Evolutionary conservation across 2,329 filamentous ascomycete genomes (phyloP), one percentile per base, ranked within the genome.

Genomic region (Dryadomyces quercivorus): DNA sequence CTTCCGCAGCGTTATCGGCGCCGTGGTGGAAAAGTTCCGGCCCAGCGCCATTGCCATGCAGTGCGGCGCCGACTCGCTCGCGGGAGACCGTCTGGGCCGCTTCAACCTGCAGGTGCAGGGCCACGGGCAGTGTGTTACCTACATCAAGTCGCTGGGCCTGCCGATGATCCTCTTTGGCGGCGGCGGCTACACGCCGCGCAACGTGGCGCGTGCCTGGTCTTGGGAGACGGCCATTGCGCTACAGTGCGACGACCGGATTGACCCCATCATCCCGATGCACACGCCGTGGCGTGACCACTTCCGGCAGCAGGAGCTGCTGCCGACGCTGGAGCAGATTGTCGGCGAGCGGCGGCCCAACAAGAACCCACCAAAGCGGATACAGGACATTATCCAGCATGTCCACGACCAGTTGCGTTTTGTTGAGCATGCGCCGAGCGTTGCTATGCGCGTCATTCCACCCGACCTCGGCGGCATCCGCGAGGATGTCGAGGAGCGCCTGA

Each of bases 31-130:
- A 49, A 85, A 82, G 59, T 98, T 94, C 72, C 82, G 84, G n/a
- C 93, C 93, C 0, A 82, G 82, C 52, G 92, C 89, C 47, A 95
- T 98, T 63, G 92, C 94, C 7, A 76, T 98, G 1, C 93, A 98
- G 69, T 97, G 93, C 65, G 93, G 93, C 56, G 93, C 92, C 47
- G 93, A 98, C 73, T 94, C 88, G 44, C 78, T 98, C 0, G 92
- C 91, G 43, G 92, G 93, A 59, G 93, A 98, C 70, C 81, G 93
- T 21, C 80, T 98, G 0, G 93, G 93, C 50, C 86, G 90, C 59
- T 98, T 98, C 77, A 98, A 97, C 66, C 81, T 98, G 57, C 94
- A 95, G 67, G 93, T 98, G 57, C 85, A 89, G 66, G 92, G 91
- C 15, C 93, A 98, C 70, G 92, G 90, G 53, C 85, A 85, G 59